Percentiles rank a stretch among this genome's conserved stretches.
Evolutionary conservation across 768 basidiomycete species (phyloP).

Genomic region (Suillus luteus): DNA sequence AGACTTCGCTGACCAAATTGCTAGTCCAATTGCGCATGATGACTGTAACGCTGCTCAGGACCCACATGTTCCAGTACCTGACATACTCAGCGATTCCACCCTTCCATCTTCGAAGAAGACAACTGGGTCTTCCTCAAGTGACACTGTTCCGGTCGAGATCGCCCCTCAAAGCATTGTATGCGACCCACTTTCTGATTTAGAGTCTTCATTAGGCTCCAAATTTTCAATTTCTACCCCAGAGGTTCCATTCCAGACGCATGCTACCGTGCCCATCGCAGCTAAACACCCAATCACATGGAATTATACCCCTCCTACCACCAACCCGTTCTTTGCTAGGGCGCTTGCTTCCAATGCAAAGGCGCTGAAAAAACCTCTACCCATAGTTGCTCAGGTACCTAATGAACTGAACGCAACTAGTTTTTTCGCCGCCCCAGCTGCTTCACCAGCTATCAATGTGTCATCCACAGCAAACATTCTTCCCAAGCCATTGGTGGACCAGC

Average conservation of each 20-base stretch:
- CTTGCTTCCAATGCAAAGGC: slow-evolving; percentile 4
- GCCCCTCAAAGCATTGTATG: background rate
- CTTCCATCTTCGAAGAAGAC: background rate
- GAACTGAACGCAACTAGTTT: background rate
- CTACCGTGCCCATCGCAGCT: background rate
- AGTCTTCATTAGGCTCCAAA: background rate
- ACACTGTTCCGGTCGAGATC: background rate
- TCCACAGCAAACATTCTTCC: background rate
- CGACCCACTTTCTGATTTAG: background rate
- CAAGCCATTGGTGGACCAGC: background rate
- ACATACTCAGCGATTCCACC: background rate
- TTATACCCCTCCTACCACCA: background rate
- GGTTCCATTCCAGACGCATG: background rate
- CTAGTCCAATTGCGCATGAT: background rate
- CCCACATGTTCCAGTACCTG: background rate
- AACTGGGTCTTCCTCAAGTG: background rate
- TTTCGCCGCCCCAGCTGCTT: background rate
- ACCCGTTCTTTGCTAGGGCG: background rate
- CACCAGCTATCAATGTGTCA: background rate
- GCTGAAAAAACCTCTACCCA: background rate
- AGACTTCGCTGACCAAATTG: background rate
- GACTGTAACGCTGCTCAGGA: background rate
- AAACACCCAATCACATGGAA: background rate
- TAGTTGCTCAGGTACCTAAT: background rate
- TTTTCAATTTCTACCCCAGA: background rate